Conservation (phyloP, 306 rosid species). For the Prunus salicina region DNA sequence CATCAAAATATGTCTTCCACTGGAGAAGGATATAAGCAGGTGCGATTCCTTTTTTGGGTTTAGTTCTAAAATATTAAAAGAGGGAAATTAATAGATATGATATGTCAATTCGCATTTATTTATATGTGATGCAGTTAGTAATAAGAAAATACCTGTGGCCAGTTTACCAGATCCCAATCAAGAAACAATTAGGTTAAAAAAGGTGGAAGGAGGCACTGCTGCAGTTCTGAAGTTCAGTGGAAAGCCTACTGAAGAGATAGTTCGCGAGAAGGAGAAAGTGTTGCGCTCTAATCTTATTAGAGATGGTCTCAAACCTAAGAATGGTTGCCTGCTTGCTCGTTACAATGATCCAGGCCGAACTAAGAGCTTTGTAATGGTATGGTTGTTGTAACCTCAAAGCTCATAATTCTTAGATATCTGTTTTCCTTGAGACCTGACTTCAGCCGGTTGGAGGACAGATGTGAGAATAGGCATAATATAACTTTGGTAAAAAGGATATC, state of each 20-base stretch:
- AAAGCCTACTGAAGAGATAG: conserved; percentile 56
- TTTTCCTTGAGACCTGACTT: too few species aligned
- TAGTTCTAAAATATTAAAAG: neutral
- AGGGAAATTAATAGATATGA: neutral
- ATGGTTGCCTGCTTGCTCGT: conserved; percentile 86
- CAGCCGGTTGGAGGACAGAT: neutral
- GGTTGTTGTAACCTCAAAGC: conserved; percentile 15
- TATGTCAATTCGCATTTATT: neutral
- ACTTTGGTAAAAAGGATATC: too few species aligned
- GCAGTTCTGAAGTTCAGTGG: conserved; percentile 87
- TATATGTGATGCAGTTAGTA: neutral
- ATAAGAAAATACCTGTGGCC: conserved; percentile 18
- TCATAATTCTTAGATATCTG: neutral
- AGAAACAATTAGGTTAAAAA: conserved; percentile 61
- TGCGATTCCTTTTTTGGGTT: conserved; percentile 10
- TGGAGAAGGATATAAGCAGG: conserved; percentile 64
- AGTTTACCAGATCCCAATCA: conserved; percentile 85
- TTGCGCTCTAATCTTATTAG: conserved; percentile 48
- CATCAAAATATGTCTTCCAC: conserved; percentile 87
- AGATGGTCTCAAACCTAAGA: conserved; percentile 67
- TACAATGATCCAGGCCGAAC: conserved; percentile 96
- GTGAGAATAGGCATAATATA: neutral
- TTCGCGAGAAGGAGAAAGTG: conserved; percentile 47
- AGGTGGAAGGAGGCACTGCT: conserved; percentile 68
- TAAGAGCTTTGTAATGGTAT: conserved; percentile 70